Evolutionary conservation across 345 rosid species (phyloP).

Genomic region (Conringia planisiliqua): DNA sequence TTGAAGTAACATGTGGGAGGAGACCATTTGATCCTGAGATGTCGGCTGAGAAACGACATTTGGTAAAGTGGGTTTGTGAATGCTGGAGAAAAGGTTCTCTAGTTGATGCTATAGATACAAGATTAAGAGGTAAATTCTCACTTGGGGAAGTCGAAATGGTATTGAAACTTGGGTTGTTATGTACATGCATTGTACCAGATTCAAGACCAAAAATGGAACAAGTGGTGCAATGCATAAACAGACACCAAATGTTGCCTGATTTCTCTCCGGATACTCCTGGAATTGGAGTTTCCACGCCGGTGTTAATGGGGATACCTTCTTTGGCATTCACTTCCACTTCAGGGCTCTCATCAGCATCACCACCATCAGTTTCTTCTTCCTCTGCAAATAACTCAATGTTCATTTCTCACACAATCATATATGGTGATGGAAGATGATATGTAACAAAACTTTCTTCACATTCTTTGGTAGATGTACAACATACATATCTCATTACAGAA

Average conservation of each 20-base stretch:
- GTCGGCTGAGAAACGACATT: slow-evolving; percentile 10
- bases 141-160: slow-evolving; percentile 37
- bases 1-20: slow-evolving; percentile 48
- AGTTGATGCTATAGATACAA: slow-evolving; percentile 29
- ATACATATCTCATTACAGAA: background rate
- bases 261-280: slow-evolving; percentile 14
- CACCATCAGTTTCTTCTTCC: slow-evolving; percentile 13
- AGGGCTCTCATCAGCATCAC: slow-evolving; percentile 1
- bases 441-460: background rate
- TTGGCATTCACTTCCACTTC: slow-evolving; percentile 9
- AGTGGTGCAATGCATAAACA: slow-evolving; percentile 19
- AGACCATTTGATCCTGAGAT: slow-evolving; percentile 33
- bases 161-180: slow-evolving; percentile 39
- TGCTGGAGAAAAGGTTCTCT: slow-evolving; percentile 35
- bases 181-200: slow-evolving; percentile 31
- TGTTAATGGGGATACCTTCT: slow-evolving; percentile 8
- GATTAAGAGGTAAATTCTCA: slow-evolving; percentile 15
- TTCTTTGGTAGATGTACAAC: background rate
- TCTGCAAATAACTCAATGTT: slow-evolving; percentile 24
- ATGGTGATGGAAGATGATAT: slow-evolving; percentile 34
- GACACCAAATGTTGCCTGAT: background rate
- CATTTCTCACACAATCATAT: slow-evolving; percentile 27
- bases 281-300: slow-evolving; percentile 7
- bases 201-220: slow-evolving; percentile 32
- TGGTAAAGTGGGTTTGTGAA: slow-evolving; percentile 34